Evolutionary conservation across 495 filamentous ascomycete species (phyloP).

Genomic region (Neurospora sp.): DNA sequence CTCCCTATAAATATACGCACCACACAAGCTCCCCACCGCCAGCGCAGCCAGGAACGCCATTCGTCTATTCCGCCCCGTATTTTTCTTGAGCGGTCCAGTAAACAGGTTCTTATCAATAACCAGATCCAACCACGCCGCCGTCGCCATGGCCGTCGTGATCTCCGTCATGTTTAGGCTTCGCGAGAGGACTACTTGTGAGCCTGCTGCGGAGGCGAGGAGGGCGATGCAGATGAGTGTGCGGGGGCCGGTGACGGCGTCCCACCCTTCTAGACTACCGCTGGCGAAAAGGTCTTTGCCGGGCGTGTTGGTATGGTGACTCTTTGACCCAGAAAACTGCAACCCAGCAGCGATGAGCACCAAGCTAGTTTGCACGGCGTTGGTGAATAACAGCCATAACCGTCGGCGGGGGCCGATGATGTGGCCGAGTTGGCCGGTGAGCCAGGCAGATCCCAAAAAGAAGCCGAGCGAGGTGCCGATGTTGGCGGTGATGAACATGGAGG

Average conservation of each 20-base stretch:
- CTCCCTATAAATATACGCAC: conserved; percentile 32
- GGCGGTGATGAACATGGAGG: conserved; percentile 35
- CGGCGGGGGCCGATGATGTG: conserved; percentile 40
- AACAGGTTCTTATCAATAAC: conserved; percentile 43
- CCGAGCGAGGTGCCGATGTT: conserved; percentile 46
- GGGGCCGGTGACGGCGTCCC: conserved; percentile 10
- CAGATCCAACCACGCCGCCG: conserved; percentile 52
- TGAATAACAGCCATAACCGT: conserved; percentile 42
- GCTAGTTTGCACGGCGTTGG: conserved; percentile 42
- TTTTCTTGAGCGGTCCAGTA: conserved; percentile 15
- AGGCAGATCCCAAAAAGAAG: conserved; percentile 40
- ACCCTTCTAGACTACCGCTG: background rate
- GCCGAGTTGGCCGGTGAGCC: conserved; percentile 45
- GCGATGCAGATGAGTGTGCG: conserved; percentile 30
- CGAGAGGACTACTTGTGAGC: no score
- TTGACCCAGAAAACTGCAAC: conserved; percentile 22
- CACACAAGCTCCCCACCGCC: conserved; percentile 36
- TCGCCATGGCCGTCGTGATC: conserved; percentile 60
- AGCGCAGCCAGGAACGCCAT: conserved; percentile 41
- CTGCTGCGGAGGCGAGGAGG: no score
- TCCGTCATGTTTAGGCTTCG: conserved; percentile 52
- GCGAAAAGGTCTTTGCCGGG: conserved; percentile 14
- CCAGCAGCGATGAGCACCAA: conserved; percentile 43
- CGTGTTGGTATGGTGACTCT: conserved; percentile 4
- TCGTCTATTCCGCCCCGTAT: conserved; percentile 42